Evolutionary conservation across 2,329 filamentous ascomycete species (phyloP).

Genomic region (Penicillium sp.): DNA sequence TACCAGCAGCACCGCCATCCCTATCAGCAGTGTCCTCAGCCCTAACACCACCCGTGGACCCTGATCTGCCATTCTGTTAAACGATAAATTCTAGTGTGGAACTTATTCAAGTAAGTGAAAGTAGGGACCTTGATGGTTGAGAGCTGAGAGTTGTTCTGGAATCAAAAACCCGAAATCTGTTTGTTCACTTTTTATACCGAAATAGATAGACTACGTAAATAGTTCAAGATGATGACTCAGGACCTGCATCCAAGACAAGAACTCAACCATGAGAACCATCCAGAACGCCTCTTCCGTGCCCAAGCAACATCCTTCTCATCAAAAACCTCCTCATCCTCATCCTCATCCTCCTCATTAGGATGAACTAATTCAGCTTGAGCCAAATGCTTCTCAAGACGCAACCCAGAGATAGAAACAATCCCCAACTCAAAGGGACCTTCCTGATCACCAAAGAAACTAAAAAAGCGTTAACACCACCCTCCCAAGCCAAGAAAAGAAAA

Average conservation of each 20-base stretch:
- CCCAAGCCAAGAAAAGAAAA: background rate
- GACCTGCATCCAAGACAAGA: slow-evolving; percentile 12
- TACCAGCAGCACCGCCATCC: too few species aligned
- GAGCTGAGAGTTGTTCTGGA: background rate
- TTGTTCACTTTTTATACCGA: background rate
- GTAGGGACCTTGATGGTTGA: too few species aligned
- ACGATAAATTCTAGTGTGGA: too few species aligned
- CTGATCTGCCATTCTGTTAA: too few species aligned
- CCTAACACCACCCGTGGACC: too few species aligned
- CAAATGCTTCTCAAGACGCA: slow-evolving; percentile 21
- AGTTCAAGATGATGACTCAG: background rate
- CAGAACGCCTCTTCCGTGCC: background rate
- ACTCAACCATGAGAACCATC: slow-evolving; percentile 14
- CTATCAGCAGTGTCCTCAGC: too few species aligned
- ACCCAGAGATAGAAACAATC: slow-evolving; percentile 56
- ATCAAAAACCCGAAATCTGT: too few species aligned
- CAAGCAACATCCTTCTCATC: slow-evolving; percentile 10
- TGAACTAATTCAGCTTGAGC: slow-evolving; percentile 1
- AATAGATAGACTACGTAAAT: background rate
- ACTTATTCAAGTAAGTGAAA: too few species aligned
- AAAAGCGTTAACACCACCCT: slow-evolving; percentile 7
- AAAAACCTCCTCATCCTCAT: slow-evolving; percentile 6
- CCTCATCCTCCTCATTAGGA: slow-evolving; percentile 3
- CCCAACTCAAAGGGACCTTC: slow-evolving; percentile 65
- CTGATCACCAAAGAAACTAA: slow-evolving; percentile 73